Evolutionary conservation across 2,329 filamentous ascomycete genomes (phyloP).

Genomic region (Claviceps citrina): DNA sequence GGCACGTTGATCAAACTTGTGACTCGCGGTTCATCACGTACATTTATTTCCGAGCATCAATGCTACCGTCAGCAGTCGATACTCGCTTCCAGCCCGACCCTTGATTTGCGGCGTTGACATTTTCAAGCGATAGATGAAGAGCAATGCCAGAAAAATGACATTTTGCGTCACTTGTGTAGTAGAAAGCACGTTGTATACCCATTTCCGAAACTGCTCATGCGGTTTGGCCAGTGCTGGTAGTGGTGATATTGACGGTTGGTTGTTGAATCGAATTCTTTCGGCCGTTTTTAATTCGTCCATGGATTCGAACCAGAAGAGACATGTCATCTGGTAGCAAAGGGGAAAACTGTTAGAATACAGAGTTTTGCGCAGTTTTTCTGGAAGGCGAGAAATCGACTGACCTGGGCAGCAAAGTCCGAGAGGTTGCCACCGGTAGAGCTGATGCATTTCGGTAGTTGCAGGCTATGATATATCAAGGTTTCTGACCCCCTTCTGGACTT

Average conservation of each 20-base stretch:
- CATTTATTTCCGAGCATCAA: slow-evolving; percentile 98
- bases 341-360: neutral
- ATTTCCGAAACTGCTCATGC: slow-evolving; percentile 71
- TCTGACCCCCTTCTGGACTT: slow-evolving; percentile 25
- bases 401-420: slow-evolving; percentile 71
- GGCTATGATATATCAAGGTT: slow-evolving; percentile 38
- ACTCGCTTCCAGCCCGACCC: slow-evolving; percentile 86
- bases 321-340: slow-evolving; percentile 54
- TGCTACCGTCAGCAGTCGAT: slow-evolving; percentile 79
- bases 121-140: slow-evolving; percentile 90
- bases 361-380: neutral
- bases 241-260: slow-evolving; percentile 28
- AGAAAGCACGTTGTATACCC: slow-evolving; percentile 78
- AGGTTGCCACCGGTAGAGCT: slow-evolving; percentile 60
- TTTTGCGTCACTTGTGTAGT: slow-evolving; percentile 96
- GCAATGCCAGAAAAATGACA: slow-evolving; percentile 72
- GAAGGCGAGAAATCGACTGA: slow-evolving; percentile 22
- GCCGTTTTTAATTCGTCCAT: slow-evolving; percentile 63
- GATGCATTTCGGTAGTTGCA: slow-evolving; percentile 63
- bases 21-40: slow-evolving; percentile 24
- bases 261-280: slow-evolving; percentile 39
- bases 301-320: slow-evolving; percentile 94
- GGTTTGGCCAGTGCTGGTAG: slow-evolving; percentile 62
- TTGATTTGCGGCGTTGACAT: slow-evolving; percentile 77
- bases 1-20: neutral